phyloP scores from a whole-genome alignment of 176 grass and related monocot species.

The Alloteropsis semialata region DNA sequence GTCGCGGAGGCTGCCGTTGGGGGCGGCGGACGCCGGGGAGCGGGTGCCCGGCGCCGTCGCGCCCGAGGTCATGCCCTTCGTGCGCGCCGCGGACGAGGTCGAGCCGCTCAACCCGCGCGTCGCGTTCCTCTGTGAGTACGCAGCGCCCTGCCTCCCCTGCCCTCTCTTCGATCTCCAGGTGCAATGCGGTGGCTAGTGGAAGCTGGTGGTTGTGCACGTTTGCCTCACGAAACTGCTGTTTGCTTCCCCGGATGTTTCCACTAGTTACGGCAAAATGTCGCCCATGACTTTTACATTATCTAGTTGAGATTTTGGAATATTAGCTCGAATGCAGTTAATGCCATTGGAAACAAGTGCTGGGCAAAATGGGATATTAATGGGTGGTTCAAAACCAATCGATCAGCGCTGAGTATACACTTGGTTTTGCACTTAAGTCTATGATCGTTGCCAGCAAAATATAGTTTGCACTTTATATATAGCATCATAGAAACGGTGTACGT shows the following conservation, averaged over 20 bases:
- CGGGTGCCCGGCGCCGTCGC: slow-evolving; percentile 43
- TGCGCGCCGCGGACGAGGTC: slow-evolving; percentile 50
- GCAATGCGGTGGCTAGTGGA: not conserved
- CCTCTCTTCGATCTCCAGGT: not conserved
- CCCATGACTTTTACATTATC: not conserved
- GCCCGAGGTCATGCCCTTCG: slow-evolving; percentile 47
- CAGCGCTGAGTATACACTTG: not conserved
- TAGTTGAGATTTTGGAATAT: not conserved
- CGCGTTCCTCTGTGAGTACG: slow-evolving; percentile 44
- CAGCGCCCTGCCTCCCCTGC: not conserved
- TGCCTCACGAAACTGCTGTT: not conserved
- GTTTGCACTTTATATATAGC: not conserved
- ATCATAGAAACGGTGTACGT: not conserved
- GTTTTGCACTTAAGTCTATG: not conserved
- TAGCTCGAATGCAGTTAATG: not conserved
- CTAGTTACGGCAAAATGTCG: not conserved
- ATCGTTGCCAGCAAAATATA: not conserved
- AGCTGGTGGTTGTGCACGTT: not conserved
- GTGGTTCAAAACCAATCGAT: not conserved
- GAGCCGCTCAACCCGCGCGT: slow-evolving; percentile 41
- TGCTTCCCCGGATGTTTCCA: not conserved
- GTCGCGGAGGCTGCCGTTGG: slow-evolving; percentile 40
- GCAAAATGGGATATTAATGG: not conserved
- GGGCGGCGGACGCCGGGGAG: slow-evolving; percentile 25
- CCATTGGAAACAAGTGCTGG: not conserved